Evolutionary conservation across 352 stramenopile genomes (phyloP).

Genomic region (Globisporangium splendens): DNA sequence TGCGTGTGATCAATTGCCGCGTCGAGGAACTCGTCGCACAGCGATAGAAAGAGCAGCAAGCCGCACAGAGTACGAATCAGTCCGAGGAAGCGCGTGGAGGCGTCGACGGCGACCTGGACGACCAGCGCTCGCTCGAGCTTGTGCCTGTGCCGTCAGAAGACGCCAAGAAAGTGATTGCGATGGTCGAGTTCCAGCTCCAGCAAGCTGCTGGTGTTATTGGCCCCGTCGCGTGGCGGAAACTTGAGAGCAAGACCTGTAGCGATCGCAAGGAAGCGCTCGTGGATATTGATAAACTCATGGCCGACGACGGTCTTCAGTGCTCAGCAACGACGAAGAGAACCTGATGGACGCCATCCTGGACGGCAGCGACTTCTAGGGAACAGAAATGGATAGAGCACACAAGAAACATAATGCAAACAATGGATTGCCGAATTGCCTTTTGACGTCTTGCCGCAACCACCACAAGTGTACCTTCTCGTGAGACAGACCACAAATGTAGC

Average conservation of each 20-base stretch:
- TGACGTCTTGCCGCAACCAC: too few species aligned
- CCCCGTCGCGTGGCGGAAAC: constrained; percentile 68
- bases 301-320: constrained; percentile 38
- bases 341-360: constrained; percentile 80
- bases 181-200: constrained; percentile 38
- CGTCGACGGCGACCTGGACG: constrained; percentile 25
- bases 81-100: constrained; percentile 22
- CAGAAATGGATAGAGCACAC: too few species aligned
- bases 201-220: constrained; percentile 50
- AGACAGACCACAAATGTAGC: background rate
- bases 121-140: constrained; percentile 20
- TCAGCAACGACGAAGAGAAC: constrained; percentile 81
- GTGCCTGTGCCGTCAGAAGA: constrained; percentile 49
- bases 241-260: constrained; percentile 82
- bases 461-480: too few species aligned
- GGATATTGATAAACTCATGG: constrained; percentile 66
- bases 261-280: constrained; percentile 79
- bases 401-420: too few species aligned
- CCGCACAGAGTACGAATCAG: constrained; percentile 40
- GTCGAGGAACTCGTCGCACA: constrained; percentile 64
- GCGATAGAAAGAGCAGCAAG: constrained; percentile 30
- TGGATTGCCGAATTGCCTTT: too few species aligned
- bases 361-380: constrained; percentile 21
- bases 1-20: constrained; percentile 66
- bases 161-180: constrained; percentile 27